These are phyloP conservation scores for Didymella pinodella DNA, from an alignment of 2,329 filamentous ascomycete genomes.

Conservation along the genomic window DNA sequence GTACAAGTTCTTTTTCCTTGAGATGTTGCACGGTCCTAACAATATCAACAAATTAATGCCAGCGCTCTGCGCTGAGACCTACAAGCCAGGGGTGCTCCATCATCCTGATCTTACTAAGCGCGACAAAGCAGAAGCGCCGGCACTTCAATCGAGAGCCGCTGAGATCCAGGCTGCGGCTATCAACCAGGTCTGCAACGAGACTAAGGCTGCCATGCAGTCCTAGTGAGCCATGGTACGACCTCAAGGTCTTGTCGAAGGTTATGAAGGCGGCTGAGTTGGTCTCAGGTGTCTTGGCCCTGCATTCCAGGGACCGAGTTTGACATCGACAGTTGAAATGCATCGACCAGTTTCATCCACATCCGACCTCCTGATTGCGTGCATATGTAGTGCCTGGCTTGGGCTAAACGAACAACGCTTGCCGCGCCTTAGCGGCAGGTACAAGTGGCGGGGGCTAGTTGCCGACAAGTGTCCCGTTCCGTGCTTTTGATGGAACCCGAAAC, in stretches of 20 bases:
- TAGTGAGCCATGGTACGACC: conserved; percentile 22
- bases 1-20: conserved; percentile 49
- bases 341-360: conserved; percentile 7
- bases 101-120: conserved; percentile 45
- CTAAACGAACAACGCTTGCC: conserved; percentile 10
- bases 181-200: conserved; percentile 41
- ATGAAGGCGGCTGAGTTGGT: conserved; percentile 22
- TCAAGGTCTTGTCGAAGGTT: conserved; percentile 20
- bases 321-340: conserved; percentile 4
- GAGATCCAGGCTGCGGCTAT: conserved; percentile 37
- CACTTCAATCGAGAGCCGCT: conserved; percentile 36
- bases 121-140: conserved; percentile 35
- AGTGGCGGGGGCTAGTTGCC: conserved; percentile 27
- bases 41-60: conserved; percentile 39
- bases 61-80: conserved; percentile 41
- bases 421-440: conserved; percentile 23
- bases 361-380: conserved; percentile 15
- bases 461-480: conserved; percentile 16
- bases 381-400: conserved; percentile 17
- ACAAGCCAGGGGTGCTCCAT: conserved; percentile 42
- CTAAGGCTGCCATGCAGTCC: conserved; percentile 34
- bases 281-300: conserved; percentile 21
- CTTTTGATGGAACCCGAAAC: conserved; percentile 1
- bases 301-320: conserved; percentile 10
- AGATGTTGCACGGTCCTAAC: conserved; percentile 39